Evolutionary conservation across 495 filamentous ascomycete genomes (phyloP).

Genomic region (Jackrogersella minutella): DNA sequence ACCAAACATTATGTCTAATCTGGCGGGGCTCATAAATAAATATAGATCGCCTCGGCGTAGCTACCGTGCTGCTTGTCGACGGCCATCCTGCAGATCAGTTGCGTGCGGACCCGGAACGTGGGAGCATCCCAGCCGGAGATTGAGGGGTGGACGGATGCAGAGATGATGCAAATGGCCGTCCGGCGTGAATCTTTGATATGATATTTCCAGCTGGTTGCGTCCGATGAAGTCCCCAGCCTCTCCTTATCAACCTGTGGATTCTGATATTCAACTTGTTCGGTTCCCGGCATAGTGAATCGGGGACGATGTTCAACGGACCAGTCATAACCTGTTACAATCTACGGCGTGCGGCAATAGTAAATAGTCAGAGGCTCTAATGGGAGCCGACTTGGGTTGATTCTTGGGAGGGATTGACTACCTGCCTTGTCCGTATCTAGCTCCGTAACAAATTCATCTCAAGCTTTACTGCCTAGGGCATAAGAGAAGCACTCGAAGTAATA

Average conservation of each 20-base stretch:
- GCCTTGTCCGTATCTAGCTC: constrained; percentile 7
- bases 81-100: constrained; percentile 22
- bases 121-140: constrained; percentile 21
- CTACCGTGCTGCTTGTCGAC: constrained; percentile 19
- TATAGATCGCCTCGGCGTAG: constrained; percentile 7
- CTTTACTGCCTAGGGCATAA: neutral
- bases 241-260: neutral
- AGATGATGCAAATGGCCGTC: constrained; percentile 38
- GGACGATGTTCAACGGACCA: constrained; percentile 28
- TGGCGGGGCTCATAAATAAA: constrained; percentile 4
- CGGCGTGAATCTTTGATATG: constrained; percentile 4
- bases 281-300: constrained; percentile 34
- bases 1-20: constrained; percentile 18
- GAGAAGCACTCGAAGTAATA: neutral
- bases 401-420: neutral
- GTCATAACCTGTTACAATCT: constrained; percentile 22
- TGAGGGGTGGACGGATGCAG: constrained; percentile 17
- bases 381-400: neutral
- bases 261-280: constrained; percentile 22
- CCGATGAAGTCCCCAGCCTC: neutral
- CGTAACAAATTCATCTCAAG: neutral
- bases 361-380: neutral
- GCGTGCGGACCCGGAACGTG: constrained; percentile 28
- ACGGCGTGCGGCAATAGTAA: constrained; percentile 5
- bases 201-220: neutral